A percentile compares a stretch with the other conserved stretches of the same genome.
These are phyloP conservation scores for Lumnitzera racemosa DNA, from an alignment of 345 rosid species.

Conservation along the genomic window DNA sequence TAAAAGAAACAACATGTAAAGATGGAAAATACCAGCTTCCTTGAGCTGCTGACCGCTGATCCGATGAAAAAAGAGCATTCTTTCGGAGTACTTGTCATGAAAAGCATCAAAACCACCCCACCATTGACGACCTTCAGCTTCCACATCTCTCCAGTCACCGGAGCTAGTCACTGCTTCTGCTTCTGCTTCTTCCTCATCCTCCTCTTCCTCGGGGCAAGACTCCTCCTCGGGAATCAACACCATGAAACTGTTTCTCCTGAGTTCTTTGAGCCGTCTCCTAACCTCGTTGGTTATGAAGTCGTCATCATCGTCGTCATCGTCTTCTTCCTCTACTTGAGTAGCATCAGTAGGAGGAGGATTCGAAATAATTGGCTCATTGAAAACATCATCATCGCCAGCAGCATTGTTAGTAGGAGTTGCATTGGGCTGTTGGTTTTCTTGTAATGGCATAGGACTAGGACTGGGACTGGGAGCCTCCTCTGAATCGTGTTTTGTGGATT, in stretches of 20 bases:
- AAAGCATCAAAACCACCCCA: constrained; percentile 95
- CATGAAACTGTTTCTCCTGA: constrained; percentile 90
- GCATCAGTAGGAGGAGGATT: constrained; percentile 19
- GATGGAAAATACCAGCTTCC: constrained; percentile 40
- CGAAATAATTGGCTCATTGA: constrained; percentile 25
- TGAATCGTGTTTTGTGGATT: constrained; percentile 40
- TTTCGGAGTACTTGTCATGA: constrained; percentile 77
- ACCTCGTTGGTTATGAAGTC: constrained; percentile 94
- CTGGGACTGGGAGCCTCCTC: constrained; percentile 32
- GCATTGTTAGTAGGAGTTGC: constrained; percentile 10
- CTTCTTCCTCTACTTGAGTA: constrained; percentile 44
- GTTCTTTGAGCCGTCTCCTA: constrained; percentile 81
- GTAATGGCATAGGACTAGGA: constrained; percentile 5
- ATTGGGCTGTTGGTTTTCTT: constrained; percentile 30
- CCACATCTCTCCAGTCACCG: constrained; percentile 82
- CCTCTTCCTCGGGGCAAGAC: constrained; percentile 55
- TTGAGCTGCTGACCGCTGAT: constrained; percentile 58
- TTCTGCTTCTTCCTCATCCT: constrained; percentile 46
- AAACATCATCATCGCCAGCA: constrained; percentile 23
- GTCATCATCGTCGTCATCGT: constrained; percentile 82
- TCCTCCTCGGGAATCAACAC: constrained; percentile 95
- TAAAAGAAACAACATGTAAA: neutral
- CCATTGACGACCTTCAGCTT: constrained; percentile 85
- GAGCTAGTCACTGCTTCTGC: constrained; percentile 57
- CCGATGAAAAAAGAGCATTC: constrained; percentile 81